Percentiles rank a stretch among this genome's conserved stretches.
Conservation (phyloP, 805 yeast species). For the Phaffomyces antillensis region DNA sequence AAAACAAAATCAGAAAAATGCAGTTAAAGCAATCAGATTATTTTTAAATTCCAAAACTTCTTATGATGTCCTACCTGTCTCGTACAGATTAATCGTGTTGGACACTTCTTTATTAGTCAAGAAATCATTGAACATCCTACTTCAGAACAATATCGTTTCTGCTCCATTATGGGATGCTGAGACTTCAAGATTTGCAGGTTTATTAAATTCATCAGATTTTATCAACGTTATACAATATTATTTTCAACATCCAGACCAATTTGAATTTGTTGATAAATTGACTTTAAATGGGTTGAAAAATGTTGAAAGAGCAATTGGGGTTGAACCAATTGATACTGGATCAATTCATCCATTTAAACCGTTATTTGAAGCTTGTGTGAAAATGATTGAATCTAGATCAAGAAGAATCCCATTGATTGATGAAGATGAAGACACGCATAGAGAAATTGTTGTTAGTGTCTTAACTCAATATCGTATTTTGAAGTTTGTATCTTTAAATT, state of each 20-base stretch:
- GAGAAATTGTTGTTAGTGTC: conserved; percentile 93
- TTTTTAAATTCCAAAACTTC: conserved; percentile 88
- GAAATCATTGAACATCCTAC: conserved; percentile 78
- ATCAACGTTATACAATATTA: conserved; percentile 93
- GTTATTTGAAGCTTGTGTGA: conserved; percentile 85
- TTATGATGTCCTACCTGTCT: conserved; percentile 93
- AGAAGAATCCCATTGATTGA: conserved; percentile 93
- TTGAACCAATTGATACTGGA: conserved; percentile 74
- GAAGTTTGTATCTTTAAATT: conserved; percentile 91
- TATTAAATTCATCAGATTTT: conserved; percentile 86
- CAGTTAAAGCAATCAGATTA: conserved; percentile 72
- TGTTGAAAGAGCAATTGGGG: conserved; percentile 83
- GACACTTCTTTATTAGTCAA: conserved; percentile 88
- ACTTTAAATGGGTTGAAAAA: conserved; percentile 81
- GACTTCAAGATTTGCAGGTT: conserved; percentile 87
- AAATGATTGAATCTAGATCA: conserved; percentile 83
- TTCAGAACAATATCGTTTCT: conserved; percentile 90
- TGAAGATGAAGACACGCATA: conserved; percentile 82
- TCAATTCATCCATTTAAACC: conserved; percentile 88
- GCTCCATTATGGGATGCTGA: conserved; percentile 96
- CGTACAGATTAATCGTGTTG: conserved; percentile 84
- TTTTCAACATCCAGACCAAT: conserved; percentile 80
- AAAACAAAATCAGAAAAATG: conserved; percentile 45
- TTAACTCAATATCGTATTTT: conserved; percentile 93
- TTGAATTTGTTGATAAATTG: conserved; percentile 79